Percentiles rank a stretch among this genome's conserved stretches.
Conservation (phyloP, 164 flowering plant species). For the Protea cynaroides region DNA sequence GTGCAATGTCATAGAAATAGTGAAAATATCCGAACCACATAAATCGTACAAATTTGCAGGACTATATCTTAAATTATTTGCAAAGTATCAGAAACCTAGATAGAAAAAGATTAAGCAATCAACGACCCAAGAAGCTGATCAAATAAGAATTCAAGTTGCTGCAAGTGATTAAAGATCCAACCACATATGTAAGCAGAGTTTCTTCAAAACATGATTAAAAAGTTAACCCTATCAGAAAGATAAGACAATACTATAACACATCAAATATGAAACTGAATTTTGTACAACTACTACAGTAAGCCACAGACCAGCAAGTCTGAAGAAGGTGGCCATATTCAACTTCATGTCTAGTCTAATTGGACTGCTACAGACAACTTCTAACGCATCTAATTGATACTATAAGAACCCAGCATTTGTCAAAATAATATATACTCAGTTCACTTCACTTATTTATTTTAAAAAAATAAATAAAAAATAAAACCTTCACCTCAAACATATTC, state of each 20-base stretch:
- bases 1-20: too few species aligned
- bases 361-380: too few species aligned
- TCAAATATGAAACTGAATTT: too few species aligned
- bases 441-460: too few species aligned
- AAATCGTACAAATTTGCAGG: neutral
- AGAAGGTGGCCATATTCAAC: too few species aligned
- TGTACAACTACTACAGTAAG: too few species aligned
- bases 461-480: neutral
- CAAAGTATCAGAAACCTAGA: neutral
- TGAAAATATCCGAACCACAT: neutral
- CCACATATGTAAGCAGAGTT: neutral
- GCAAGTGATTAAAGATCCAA: neutral
- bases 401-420: neutral
- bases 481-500: constrained; percentile 89
- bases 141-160: neutral
- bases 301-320: too few species aligned
- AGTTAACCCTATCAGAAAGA: neutral
- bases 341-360: too few species aligned
- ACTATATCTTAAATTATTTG: neutral
- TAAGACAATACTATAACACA: too few species aligned
- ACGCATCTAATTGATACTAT: too few species aligned
- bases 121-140: neutral
- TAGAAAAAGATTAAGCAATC: neutral
- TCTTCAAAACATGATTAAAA: neutral
- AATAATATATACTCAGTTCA: too few species aligned